Evolutionary conservation across 495 filamentous ascomycete species (phyloP).

Genomic region (Aspergillus egyptiacus): DNA sequence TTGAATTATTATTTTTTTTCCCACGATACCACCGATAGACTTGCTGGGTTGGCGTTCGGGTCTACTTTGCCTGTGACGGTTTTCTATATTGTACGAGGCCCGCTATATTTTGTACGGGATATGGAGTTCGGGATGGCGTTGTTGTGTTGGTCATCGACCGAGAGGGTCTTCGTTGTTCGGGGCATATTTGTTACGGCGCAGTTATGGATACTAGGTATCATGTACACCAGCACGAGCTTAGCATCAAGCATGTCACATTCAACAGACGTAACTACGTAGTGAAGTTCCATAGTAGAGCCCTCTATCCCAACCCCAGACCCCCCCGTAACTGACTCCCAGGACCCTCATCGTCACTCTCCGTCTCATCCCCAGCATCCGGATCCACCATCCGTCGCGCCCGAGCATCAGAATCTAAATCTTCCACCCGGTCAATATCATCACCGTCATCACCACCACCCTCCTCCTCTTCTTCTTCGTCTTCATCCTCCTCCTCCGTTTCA

Average conservation of each 20-base stretch:
- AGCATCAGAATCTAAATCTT: constrained; percentile 46
- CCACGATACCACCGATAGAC: constrained; percentile 45
- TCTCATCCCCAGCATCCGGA: constrained; percentile 37
- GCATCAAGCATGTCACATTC: not conserved
- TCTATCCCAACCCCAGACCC: constrained; percentile 35
- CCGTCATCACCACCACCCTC: constrained; percentile 36
- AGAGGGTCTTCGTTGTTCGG: not conserved
- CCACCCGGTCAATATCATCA: constrained; percentile 60
- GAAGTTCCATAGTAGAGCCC: no score
- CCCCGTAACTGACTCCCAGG: constrained; percentile 39
- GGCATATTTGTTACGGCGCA: constrained; percentile 3
- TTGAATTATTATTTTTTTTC: constrained; percentile 16
- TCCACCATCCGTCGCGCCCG: constrained; percentile 27
- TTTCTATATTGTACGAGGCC: not conserved
- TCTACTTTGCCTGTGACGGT: not conserved
- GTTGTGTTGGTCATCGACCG: not conserved
- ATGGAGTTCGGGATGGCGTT: constrained; percentile 6
- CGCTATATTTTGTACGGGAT: not conserved
- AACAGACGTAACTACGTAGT: no score
- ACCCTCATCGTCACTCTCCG: constrained; percentile 40
- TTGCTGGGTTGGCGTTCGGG: constrained; percentile 26
- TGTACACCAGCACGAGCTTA: constrained; percentile 7
- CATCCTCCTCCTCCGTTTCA: constrained; percentile 42
- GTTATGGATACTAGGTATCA: not conserved
- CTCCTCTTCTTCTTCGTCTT: constrained; percentile 35